Percentiles rank a stretch among this genome's conserved stretches.
phyloP scores from a whole-genome alignment of 352 stramenopile species.

The Globisporangium splendens region DNA sequence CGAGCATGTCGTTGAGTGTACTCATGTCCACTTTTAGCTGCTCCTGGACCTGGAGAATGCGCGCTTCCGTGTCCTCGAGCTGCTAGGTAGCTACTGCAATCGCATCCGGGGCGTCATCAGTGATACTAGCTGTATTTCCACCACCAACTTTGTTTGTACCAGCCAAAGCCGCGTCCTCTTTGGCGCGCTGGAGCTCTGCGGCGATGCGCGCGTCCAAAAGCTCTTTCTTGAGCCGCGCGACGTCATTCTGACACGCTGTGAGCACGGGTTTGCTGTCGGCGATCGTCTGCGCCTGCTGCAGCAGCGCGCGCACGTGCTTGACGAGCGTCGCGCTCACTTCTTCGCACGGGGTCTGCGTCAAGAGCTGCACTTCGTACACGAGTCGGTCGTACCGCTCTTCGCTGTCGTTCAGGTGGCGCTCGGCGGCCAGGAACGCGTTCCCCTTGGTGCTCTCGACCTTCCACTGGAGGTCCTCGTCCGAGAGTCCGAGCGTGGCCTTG shows the following conservation, averaged over 20 bases:
- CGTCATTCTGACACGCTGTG: conserved; percentile 27
- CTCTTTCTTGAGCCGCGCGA: conserved; percentile 38
- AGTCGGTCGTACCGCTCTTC: conserved; percentile 73
- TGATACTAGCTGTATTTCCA: background rate
- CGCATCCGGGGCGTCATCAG: background rate
- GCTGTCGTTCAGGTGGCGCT: conserved; percentile 41
- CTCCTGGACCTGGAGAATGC: conserved; percentile 42
- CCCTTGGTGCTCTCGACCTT: conserved; percentile 73
- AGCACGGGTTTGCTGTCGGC: conserved; percentile 37
- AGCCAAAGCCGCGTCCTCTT: background rate
- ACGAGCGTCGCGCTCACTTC: conserved; percentile 41
- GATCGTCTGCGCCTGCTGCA: conserved; percentile 33
- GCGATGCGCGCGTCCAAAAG: conserved; percentile 37
- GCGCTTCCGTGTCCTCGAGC: conserved; percentile 38
- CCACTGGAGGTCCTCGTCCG: conserved; percentile 76
- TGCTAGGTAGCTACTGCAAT: background rate
- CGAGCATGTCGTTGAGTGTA: conserved; percentile 44
- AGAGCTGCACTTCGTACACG: conserved; percentile 56
- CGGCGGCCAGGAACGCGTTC: conserved; percentile 65
- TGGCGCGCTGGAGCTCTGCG: conserved; percentile 31
- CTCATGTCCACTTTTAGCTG: conserved; percentile 38
- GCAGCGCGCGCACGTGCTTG: conserved; percentile 32
- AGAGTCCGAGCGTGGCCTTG: conserved; percentile 67
- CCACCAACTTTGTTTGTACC: too few relatives aligned
- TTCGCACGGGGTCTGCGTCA: conserved; percentile 49